Evolutionary conservation across 2,329 filamentous ascomycete genomes (phyloP), one percentile per base, ranked within the genome.

Genomic region (Verticillium dahliae): DNA sequence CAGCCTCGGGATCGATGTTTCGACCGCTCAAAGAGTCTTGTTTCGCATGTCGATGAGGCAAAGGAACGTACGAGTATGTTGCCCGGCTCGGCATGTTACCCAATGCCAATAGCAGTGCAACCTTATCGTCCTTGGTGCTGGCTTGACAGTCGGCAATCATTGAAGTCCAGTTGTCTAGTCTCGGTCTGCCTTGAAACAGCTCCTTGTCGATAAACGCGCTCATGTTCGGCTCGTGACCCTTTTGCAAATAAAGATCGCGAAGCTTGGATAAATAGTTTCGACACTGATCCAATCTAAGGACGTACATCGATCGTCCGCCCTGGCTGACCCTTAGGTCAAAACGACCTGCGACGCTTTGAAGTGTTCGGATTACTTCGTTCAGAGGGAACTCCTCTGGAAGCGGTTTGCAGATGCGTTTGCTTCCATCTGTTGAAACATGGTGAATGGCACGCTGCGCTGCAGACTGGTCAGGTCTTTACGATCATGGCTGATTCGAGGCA

Each of bases 51-150:
- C 27, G 57, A 10, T 56, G 33, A 9, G 22, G 31, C 39, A 59
- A 62, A 7, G 71, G 67, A 31, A 78, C 71, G 58, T 77, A 74
- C 54, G 73, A 75, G 64, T 78, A 79, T 39, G 73, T 72, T 18
- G 76, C 76, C 22, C 76, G 75, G 60, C 76, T 78, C 7, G 77
- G 76, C 77, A 79, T 79, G 64, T 77, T 78, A 65, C 77, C 77
- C 72, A 76, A 75, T 60, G 71, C 71, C 9, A 75, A 77, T 15
- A 78, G 73, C 6, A 78, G 71, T 67, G 77, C 75, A 41, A 76
- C 75, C 57, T 71, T 69, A 58, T 78, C 73, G 56, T 70, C 73
- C 69, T 74, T 72, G 7, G 74, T 74, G 61, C 76, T 72, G 54
- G 72, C 15, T 56, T 75, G 35, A 76, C 73, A 58, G 68, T 73